Base-by-base conservation (phyloP, 352 stramenopile genomes). In the Globisporangium cystogenes region DNA sequence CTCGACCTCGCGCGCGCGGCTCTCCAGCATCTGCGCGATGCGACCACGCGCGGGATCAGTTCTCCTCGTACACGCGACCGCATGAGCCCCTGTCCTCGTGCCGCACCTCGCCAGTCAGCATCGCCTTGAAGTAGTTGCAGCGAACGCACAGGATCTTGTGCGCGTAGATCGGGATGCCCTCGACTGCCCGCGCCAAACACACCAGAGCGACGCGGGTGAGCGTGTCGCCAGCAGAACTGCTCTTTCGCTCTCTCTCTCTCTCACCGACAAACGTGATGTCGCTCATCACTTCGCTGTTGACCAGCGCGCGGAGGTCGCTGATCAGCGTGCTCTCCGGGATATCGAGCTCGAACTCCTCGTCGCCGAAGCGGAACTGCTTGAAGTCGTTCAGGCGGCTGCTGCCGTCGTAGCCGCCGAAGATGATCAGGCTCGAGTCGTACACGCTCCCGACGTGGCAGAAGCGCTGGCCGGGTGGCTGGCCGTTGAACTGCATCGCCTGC, bases 341-440 rank as follows among this genome's bases (percentile, higher is more conserved):
- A 39, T 93, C 80, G 39, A 93, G 26, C 50, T 93, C 72, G 48
- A 90, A 82, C 53, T 89, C 74, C 15, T 88, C 75, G 43, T 90
- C 78, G 41, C 74, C 80, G 50, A 94, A 96, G 48, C 82, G 82
- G 48, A 95, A 96, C 48, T 96, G 72, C 57, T 96, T 91, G 52
- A 98, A 98, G 58, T 99, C 96, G 61, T 98, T 98, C 16, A 99
- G 70, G 10, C 96, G 87, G 55, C 79, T 91, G 41, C 85, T 92
- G 44, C 96, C 96, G 69, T 99, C 95, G 68, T 99, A 99, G 2
- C 97, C 95, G 45, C 88, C 88, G 55, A 96, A 99, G 24, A 99
- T 81, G 60, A 97, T 97, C 35, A 99, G 70, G 14, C 70, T 92
- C 48, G 90, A 83, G 55, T 98, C 87, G 60, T 98, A 90, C 21